These are phyloP conservation scores for Globisporangium nunn DNA, from an alignment of 352 stramenopile species.

Conservation along the genomic window DNA sequence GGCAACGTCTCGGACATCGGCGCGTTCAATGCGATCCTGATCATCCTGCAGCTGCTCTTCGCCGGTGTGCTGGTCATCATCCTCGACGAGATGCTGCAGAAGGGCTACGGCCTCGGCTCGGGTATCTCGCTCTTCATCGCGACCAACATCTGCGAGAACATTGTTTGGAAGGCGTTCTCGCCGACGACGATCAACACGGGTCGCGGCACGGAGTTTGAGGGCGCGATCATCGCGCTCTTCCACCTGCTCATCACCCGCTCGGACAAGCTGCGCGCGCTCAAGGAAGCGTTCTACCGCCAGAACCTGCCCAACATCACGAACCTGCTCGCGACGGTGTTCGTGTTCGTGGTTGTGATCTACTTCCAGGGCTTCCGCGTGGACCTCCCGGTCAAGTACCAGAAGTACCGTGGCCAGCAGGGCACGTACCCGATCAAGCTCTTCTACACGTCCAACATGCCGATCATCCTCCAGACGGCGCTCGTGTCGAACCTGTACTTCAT, in stretches of 20 bases:
- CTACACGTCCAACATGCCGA: slow-evolving; percentile 99
- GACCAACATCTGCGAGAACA: slow-evolving; percentile 99
- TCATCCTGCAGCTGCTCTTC: slow-evolving; percentile 98
- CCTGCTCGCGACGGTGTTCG: slow-evolving; percentile 96
- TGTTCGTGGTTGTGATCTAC: slow-evolving; percentile 99
- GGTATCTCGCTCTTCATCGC: slow-evolving; percentile 99
- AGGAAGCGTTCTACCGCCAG: slow-evolving; percentile 98
- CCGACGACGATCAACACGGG: slow-evolving; percentile 99
- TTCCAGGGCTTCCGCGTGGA: slow-evolving; percentile 97
- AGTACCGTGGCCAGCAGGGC: slow-evolving; percentile 97
- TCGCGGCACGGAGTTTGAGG: slow-evolving; percentile 98
- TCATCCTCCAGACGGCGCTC: slow-evolving; percentile 98
- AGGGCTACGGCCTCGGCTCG: slow-evolving; percentile 98
- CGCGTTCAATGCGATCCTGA: slow-evolving; percentile 97
- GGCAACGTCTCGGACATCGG: slow-evolving; percentile 97
- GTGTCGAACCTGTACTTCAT: slow-evolving; percentile 99
- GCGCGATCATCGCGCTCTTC: slow-evolving; percentile 99
- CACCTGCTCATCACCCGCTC: slow-evolving; percentile 97
- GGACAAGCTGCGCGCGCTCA: slow-evolving; percentile 97
- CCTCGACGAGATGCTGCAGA: slow-evolving; percentile 99
- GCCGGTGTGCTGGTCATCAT: slow-evolving; percentile 98
- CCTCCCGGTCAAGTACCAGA: slow-evolving; percentile 97
- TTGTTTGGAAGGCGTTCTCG: slow-evolving; percentile 99
- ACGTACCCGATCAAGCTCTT: slow-evolving; percentile 99
- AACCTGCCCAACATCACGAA: slow-evolving; percentile 99